Base-by-base conservation (phyloP, 768 basidiomycete genomes). In the Termitomyces eurrhizus region DNA sequence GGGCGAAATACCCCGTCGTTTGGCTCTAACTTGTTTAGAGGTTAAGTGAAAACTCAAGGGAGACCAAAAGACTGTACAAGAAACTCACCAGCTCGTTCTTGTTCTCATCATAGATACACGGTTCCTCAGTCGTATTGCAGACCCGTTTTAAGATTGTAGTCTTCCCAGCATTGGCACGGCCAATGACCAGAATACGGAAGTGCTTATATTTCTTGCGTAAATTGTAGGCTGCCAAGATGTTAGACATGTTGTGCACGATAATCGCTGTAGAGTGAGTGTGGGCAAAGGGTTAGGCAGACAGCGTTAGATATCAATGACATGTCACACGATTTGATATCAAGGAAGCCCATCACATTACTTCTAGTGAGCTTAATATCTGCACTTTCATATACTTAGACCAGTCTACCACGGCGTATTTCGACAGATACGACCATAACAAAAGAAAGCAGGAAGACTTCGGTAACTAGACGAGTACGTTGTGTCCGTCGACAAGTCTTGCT, bases 101-200 rank as follows among this genome's bases (percentile, higher is more conserved):
- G 18, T 21, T 35, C 35, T 35, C n/a, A 12, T 51, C 33, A 21
- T 51, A 51, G 33, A 51, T 51, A 33, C 50, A 51, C 2, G 50
- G 50, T 33, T 51, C 50, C 21, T 53, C 52, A 53, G 26, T 39
- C 0, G 52, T 37, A 41, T 53, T 53, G 21, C 52, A 53, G 26
- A 53, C 36, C 14, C 52, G 36, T 9, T 53, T 49, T 24, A 57
- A 16, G 7, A 57, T 24, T 37, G 48, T 57, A 14, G 45, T 48
- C 36, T 60, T 61, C 9, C 60, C 60, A 41, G 60, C 26, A 36
- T 61, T 61, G 36, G 60, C 55, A 18, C 60, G 29, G 7, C 60
- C 60, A 26, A 61, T 61, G 9, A 61, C 55, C 29, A 61, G 60
- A 16, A 61, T 54, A 42, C 60, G 55, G 12, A 61, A 61, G 37